Percentiles rank a stretch among this genome's conserved stretches.
Conservation (phyloP, 1,139 yeast genomes). For the Candida labiduridarum region DNA sequence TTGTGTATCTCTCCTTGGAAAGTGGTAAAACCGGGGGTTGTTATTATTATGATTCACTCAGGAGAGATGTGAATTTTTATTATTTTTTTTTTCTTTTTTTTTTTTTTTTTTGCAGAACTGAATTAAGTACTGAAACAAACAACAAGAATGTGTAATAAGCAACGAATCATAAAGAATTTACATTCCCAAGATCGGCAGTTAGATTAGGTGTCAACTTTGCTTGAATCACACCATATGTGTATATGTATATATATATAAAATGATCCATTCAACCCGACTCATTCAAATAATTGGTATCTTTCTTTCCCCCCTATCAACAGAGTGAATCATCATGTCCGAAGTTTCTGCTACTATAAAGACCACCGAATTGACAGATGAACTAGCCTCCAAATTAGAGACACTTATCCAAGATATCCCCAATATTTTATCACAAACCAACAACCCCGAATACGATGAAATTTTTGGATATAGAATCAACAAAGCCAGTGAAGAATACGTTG, state of each 20-base stretch:
- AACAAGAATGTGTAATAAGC: no score
- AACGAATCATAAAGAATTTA: not conserved
- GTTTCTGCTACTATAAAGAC: slow-evolving; percentile 15
- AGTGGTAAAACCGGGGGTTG: not conserved
- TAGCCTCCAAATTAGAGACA: slow-evolving; percentile 20
- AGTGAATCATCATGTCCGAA: not conserved
- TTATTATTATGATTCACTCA: not conserved
- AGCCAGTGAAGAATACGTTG: slow-evolving; percentile 44
- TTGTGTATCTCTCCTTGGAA: not conserved
- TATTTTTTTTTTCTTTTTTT: not conserved
- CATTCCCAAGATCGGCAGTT: not conserved
- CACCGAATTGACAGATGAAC: slow-evolving; percentile 15
- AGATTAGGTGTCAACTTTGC: not conserved
- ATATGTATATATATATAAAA: no score
- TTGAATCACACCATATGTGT: no score
- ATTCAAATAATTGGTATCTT: not conserved
- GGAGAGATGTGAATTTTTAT: slow-evolving; percentile 1
- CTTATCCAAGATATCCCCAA: slow-evolving; percentile 26
- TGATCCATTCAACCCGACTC: no score
- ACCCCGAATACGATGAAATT: slow-evolving; percentile 70
- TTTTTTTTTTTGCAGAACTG: no score
- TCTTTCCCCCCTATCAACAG: not conserved
- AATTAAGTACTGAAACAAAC: not conserved
- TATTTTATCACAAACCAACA: slow-evolving; percentile 25
- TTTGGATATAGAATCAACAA: slow-evolving; percentile 70